phyloP scores from a whole-genome alignment of 805 yeast species.

The Maudiozyma serrabonitensis region DNA sequence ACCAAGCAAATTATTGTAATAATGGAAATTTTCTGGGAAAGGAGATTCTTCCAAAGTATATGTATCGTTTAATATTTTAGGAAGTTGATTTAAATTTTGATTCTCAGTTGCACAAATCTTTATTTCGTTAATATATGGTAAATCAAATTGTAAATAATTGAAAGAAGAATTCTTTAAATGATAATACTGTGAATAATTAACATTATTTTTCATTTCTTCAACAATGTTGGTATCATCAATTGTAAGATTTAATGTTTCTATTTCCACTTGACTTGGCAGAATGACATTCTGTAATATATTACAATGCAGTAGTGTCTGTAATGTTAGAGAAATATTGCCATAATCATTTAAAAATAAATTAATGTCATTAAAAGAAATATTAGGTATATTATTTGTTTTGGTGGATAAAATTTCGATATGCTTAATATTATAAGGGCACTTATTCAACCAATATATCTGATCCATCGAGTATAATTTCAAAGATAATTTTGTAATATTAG shows the following conservation, averaged over 20 bases:
- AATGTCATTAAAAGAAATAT: neutral
- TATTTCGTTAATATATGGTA: neutral
- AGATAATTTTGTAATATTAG: constrained; percentile 4
- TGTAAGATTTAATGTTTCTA: constrained; percentile 5
- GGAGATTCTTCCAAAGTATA: neutral
- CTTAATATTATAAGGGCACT: constrained; percentile 10
- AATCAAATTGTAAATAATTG: neutral
- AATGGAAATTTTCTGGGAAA: neutral
- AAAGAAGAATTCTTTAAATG: neutral
- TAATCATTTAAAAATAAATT: neutral
- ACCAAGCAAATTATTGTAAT: constrained; percentile 14
- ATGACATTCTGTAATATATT: constrained; percentile 12
- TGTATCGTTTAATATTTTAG: no score
- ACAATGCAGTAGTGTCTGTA: constrained; percentile 14
- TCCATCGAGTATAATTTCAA: constrained; percentile 9
- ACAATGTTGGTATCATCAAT: constrained; percentile 8
- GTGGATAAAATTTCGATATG: constrained; percentile 1
- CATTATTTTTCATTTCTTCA: neutral
- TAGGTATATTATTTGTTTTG: neutral
- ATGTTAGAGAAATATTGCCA: constrained; percentile 3
- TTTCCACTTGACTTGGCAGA: constrained; percentile 5
- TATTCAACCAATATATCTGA: constrained; percentile 16
- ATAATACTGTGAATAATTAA: neutral
- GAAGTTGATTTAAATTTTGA: no score
- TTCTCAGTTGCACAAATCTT: no score